Conservation (phyloP, 2,329 filamentous ascomycete species). For the Claviceps monticola region DNA sequence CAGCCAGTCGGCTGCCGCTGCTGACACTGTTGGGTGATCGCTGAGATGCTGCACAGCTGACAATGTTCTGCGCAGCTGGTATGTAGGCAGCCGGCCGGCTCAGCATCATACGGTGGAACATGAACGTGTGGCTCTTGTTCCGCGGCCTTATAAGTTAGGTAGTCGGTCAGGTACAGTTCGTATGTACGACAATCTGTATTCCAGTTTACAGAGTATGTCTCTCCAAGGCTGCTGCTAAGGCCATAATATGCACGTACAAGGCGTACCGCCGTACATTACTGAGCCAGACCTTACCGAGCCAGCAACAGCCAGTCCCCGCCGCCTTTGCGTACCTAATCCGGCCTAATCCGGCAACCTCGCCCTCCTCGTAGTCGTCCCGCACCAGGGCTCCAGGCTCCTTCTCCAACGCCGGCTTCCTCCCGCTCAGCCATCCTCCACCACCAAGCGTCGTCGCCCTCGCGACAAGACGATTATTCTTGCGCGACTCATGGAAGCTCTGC, state of each 20-base stretch:
- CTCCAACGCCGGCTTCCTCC: slow-evolving; percentile 11
- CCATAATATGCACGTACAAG: background rate
- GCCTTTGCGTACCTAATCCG: background rate
- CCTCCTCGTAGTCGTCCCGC: slow-evolving; percentile 3
- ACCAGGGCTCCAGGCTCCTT: slow-evolving; percentile 11
- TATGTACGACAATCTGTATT: too few relatives aligned
- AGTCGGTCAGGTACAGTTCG: too few relatives aligned
- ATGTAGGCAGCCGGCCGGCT: background rate
- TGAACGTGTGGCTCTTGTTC: background rate
- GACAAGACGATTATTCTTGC: slow-evolving; percentile 9
- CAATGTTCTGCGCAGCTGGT: background rate
- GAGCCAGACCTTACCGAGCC: background rate
- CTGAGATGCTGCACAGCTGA: background rate
- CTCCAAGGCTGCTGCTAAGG: background rate
- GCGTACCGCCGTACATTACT: too few relatives aligned
- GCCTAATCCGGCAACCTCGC: slow-evolving; percentile 3
- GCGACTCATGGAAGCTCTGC: slow-evolving; percentile 12
- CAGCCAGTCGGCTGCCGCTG: too few relatives aligned
- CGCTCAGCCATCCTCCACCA: slow-evolving; percentile 6
- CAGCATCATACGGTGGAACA: background rate
- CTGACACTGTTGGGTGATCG: background rate
- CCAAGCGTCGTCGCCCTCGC: slow-evolving; percentile 12
- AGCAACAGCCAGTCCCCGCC: background rate
- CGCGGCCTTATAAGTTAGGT: too few relatives aligned
- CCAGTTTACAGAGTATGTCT: background rate